A percentile compares a stretch with the other conserved stretches of the same genome.
phyloP scores from a whole-genome alignment of 768 basidiomycete genomes.

The Suillus variegatus region DNA sequence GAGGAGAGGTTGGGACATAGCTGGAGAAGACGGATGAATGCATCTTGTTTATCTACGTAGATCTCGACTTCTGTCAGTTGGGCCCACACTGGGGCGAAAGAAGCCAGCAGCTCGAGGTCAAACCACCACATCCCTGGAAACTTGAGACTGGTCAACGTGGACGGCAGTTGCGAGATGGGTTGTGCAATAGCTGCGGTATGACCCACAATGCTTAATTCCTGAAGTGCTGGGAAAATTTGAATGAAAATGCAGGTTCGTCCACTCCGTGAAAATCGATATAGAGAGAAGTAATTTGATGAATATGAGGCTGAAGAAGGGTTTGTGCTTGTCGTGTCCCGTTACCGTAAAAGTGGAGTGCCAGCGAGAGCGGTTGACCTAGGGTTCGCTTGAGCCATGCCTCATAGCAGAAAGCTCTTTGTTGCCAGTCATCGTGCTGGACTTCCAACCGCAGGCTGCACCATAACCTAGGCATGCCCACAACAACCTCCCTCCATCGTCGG shows the following conservation, averaged over 20 bases:
- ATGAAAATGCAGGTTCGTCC: no score
- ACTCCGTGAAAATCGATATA: no score
- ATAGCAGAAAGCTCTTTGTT: not conserved
- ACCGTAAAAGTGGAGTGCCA: not conserved
- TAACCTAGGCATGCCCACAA: no score
- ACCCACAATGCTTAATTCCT: conserved; percentile 17
- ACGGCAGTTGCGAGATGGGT: conserved; percentile 4
- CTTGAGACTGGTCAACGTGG: conserved; percentile 15
- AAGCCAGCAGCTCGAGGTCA: conserved; percentile 6
- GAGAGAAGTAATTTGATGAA: no score
- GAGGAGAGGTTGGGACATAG: conserved; percentile 19
- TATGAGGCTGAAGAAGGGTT: not conserved
- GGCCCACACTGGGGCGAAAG: conserved; percentile 17
- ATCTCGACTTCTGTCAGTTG: conserved; percentile 19
- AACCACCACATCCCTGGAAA: conserved; percentile 10
- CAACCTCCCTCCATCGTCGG: no score
- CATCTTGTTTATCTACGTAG: not conserved
- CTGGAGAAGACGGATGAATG: conserved; percentile 15
- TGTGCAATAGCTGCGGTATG: no score
- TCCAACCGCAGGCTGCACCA: no score
- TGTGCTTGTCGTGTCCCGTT: not conserved
- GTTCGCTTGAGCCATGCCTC: not conserved
- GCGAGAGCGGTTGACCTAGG: not conserved
- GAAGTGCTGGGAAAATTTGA: conserved; percentile 6
- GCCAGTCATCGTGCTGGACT: not conserved